phyloP scores from a whole-genome alignment of 495 filamentous ascomycete species.

The Rostrohypoxylon terebratum region DNA sequence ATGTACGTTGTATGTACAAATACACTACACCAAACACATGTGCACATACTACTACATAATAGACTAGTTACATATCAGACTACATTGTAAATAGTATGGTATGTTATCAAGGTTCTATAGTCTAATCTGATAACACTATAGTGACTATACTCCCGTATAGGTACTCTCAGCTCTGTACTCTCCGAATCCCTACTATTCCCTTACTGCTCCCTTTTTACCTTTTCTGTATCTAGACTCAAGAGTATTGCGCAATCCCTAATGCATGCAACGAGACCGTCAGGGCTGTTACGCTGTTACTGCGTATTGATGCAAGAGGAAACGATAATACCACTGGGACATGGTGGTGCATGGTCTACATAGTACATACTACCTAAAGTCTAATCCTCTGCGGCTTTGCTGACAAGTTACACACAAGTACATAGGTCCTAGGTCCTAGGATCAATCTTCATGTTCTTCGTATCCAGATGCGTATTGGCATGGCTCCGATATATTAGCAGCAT shows the following conservation, averaged over 20 bases:
- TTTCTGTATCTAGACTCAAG: constrained; percentile 4
- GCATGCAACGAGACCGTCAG: constrained; percentile 7
- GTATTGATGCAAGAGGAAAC: neutral
- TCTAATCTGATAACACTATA: constrained; percentile 8
- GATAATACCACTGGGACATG: neutral
- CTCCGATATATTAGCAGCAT: neutral
- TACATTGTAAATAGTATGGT: neutral
- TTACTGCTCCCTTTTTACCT: neutral
- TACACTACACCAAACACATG: too few species aligned
- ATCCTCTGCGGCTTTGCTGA: neutral
- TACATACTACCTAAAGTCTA: too few species aligned
- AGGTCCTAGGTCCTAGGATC: too few species aligned
- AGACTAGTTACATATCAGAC: too few species aligned
- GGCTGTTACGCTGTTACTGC: neutral
- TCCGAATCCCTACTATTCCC: neutral
- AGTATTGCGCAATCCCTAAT: constrained; percentile 17
- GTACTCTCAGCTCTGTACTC: neutral
- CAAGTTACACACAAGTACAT: constrained; percentile 7
- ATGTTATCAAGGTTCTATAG: constrained; percentile 7
- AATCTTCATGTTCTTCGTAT: neutral
- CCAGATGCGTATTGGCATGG: neutral
- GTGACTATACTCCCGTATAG: too few species aligned
- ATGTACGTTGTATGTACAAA: too few species aligned
- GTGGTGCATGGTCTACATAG: neutral
- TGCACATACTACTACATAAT: too few species aligned